Evolutionary conservation across 2,329 filamentous ascomycete species (phyloP).

Genomic region (Ceratocystis lukuohia): DNA sequence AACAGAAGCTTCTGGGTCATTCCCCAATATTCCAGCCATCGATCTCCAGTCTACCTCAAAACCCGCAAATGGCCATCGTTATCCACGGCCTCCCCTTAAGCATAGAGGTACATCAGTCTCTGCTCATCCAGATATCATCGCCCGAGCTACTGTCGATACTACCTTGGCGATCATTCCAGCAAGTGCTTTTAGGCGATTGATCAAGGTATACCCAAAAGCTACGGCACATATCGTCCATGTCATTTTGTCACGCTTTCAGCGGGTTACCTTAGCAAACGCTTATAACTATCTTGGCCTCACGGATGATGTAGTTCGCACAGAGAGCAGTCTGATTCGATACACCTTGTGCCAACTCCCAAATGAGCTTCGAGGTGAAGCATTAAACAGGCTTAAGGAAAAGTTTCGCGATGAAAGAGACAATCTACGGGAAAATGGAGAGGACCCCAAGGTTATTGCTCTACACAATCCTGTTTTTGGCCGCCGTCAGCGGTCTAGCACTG

Average conservation of each 20-base stretch:
- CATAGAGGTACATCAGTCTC: constrained; percentile 48
- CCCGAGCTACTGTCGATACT: constrained; percentile 88
- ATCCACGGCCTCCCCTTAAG: constrained; percentile 6
- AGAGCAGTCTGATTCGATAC: constrained; percentile 86
- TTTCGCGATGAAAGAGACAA: constrained; percentile 76
- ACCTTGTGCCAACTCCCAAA: constrained; percentile 87
- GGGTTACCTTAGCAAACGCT: constrained; percentile 86
- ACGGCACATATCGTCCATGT: constrained; percentile 97
- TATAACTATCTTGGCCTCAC: constrained; percentile 90
- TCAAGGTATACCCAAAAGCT: constrained; percentile 86
- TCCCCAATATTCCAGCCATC: constrained; percentile 21
- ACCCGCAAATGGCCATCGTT: background rate
- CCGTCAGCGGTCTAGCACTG: constrained; percentile 40
- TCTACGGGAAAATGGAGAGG: constrained; percentile 63
- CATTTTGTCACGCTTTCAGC: constrained; percentile 82
- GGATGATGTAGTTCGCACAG: constrained; percentile 80
- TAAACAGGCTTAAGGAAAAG: constrained; percentile 82
- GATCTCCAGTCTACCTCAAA: constrained; percentile 3
- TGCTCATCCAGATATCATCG: constrained; percentile 90
- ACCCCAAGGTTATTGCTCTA: constrained; percentile 76
- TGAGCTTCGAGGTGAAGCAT: constrained; percentile 67
- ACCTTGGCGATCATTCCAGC: constrained; percentile 98
- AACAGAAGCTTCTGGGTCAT: background rate
- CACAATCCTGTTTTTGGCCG: constrained; percentile 50
- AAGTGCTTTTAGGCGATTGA: constrained; percentile 83